These are phyloP conservation scores for Globisporangium cederbergense DNA, from an alignment of 352 stramenopile species.

Conservation along the genomic window DNA sequence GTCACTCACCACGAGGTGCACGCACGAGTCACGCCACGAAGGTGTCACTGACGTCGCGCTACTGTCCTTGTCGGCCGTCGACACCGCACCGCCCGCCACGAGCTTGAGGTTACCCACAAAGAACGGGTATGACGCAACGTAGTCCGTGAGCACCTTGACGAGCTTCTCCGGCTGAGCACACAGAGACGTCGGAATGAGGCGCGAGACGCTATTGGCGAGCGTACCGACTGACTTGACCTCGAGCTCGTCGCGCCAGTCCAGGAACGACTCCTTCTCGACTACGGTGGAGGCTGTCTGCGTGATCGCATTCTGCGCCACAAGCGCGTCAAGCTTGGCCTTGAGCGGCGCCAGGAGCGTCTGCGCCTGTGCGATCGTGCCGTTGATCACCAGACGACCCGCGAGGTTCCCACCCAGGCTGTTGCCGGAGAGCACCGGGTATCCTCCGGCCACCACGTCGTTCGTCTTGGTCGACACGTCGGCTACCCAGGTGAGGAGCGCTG, in stretches of 20 bases:
- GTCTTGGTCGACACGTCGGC: background rate
- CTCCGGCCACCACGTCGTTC: constrained; percentile 2
- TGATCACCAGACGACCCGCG: background rate
- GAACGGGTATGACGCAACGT: background rate
- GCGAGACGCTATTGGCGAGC: constrained; percentile 1
- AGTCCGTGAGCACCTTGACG: constrained; percentile 6
- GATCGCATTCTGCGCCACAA: background rate
- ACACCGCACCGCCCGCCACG: constrained; percentile 6
- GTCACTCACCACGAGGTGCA: constrained; percentile 7
- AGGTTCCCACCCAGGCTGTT: background rate
- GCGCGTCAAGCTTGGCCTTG: background rate
- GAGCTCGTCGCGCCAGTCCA: constrained; percentile 2
- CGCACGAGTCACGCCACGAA: constrained; percentile 9
- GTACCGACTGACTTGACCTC: background rate
- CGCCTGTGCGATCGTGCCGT: background rate
- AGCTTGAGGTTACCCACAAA: constrained; percentile 5
- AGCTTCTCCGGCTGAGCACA: background rate
- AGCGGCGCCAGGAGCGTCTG: background rate
- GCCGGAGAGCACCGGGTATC: constrained; percentile 1
- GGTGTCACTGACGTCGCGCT: constrained; percentile 1
- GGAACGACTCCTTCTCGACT: background rate
- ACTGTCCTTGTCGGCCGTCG: constrained; percentile 7
- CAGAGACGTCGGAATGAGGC: constrained; percentile 1
- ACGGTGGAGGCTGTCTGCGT: background rate
- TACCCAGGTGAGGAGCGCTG: constrained; percentile 2